Evolutionary conservation across 768 basidiomycete genomes (phyloP), one percentile per base, ranked within the genome.

Genomic region (Udeniomyces megalosporus): DNA sequence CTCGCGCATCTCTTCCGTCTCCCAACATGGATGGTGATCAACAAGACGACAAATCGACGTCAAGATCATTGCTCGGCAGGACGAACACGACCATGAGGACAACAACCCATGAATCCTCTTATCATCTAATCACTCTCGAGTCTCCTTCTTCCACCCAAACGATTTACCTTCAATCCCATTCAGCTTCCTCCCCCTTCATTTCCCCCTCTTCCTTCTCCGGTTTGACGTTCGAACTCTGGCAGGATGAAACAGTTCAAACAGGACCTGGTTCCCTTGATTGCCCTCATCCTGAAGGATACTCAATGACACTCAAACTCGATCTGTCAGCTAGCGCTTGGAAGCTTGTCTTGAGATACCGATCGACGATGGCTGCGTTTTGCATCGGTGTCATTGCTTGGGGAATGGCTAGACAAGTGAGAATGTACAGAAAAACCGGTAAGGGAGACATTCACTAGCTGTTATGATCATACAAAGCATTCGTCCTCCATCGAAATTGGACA

Each of bases 321-420:
- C 82, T 83, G 81, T 76, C 77, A 71, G 77, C 80, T 11, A 87
- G 84, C 1, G 62, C 88, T 6, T 87, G 86, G 2, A 78, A 85
- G 42, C 78, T 81, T 71, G 81, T 82, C 1, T 75, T 82, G 20
- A 78, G 93, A 26, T 96, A 88, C 74, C 79, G 84, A 51, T 83
- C 81, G 34, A 82, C 83, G 2, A 68, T 86, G 0, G 75, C 83
- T 3, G 79, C 80, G 29, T 95, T 91, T 85, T 77, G 82, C 2
- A 75, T 84, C 2, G 88, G 85, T 4, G 73, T 88, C n/a, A 80
- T 82, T 1, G 76, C 79, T 4, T 67, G 86, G 17, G 68, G 83
- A 0, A 59, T 85, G 24, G 60, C 60, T 5, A 34, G 38, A 17
- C 70, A 71, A 58, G 28, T 70, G 8, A 29, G 60, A 10, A 42